These are phyloP conservation scores for Alternaria tenuissima DNA, from an alignment of 2,329 filamentous ascomycete species.

Conservation along the genomic window DNA sequence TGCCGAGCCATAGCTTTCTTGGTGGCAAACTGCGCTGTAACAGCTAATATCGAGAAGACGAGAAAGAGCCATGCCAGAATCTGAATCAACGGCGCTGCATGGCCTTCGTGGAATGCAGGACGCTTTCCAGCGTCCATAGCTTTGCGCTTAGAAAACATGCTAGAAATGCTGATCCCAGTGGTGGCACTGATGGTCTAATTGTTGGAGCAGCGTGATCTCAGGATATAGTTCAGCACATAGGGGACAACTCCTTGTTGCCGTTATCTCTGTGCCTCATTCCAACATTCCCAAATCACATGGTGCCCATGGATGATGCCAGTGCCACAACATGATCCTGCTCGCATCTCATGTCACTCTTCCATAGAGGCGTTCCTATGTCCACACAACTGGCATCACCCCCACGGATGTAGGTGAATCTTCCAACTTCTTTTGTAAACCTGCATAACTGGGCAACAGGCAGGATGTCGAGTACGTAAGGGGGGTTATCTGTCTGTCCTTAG, in stretches of 20 bases:
- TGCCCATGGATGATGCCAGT: neutral
- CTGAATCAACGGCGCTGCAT: slow-evolving; percentile 16
- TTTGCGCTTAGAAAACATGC: neutral
- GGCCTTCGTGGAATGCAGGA: slow-evolving; percentile 2
- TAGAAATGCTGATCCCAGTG: neutral
- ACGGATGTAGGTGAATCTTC: neutral
- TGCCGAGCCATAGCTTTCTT: slow-evolving; percentile 12
- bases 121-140: neutral
- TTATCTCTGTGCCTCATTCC: slow-evolving; percentile 5
- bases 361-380: neutral
- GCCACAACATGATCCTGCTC: neutral
- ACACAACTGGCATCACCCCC: neutral
- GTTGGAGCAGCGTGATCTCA: neutral
- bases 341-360: neutral
- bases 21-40: slow-evolving; percentile 14
- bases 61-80: slow-evolving; percentile 17
- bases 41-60: slow-evolving; percentile 6
- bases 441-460: neutral
- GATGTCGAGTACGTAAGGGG: neutral
- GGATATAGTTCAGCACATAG: neutral
- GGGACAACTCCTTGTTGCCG: neutral
- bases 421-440: neutral
- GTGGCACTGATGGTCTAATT: too few species aligned
- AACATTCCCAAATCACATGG: neutral
- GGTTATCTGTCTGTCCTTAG: neutral